These are phyloP conservation scores for Apiospora malaysiana DNA, from an alignment of 2,329 filamentous ascomycete genomes.

Conservation along the genomic window DNA sequence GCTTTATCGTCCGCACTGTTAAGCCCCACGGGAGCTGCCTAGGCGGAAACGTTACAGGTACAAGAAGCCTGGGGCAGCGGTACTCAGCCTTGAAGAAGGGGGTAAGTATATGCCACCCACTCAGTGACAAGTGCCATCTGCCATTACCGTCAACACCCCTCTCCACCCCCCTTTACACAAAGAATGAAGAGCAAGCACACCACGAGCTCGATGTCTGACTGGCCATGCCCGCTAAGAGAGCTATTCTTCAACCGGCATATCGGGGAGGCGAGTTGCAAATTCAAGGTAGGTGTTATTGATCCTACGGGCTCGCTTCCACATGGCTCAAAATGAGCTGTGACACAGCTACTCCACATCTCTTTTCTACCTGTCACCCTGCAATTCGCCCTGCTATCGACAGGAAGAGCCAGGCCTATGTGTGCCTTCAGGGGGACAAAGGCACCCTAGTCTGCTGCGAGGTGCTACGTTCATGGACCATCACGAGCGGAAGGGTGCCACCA, in stretches of 20 bases:
- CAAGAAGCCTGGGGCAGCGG: neutral
- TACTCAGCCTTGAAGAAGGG: neutral
- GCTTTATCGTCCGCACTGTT: neutral
- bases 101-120: neutral
- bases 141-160: neutral
- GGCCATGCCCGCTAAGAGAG: neutral
- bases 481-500: neutral
- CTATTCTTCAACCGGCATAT: constrained; percentile 16
- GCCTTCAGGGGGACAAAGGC: neutral
- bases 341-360: constrained; percentile 6
- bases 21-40: neutral
- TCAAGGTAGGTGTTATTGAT: constrained; percentile 17
- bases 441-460: neutral
- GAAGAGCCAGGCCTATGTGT: neutral
- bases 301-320: constrained; percentile 13
- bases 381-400: neutral
- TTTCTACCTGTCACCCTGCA: constrained; percentile 18
- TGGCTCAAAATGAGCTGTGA: neutral
- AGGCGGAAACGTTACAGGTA: neutral
- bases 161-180: neutral
- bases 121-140: neutral
- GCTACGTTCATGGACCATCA: neutral
- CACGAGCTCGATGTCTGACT: neutral
- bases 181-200: neutral
- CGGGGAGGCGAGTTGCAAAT: constrained; percentile 8